Percentiles rank a stretch among this genome's conserved stretches.
Conservation (phyloP, 495 filamentous ascomycete species). For the Aspergillus asperescens region DNA sequence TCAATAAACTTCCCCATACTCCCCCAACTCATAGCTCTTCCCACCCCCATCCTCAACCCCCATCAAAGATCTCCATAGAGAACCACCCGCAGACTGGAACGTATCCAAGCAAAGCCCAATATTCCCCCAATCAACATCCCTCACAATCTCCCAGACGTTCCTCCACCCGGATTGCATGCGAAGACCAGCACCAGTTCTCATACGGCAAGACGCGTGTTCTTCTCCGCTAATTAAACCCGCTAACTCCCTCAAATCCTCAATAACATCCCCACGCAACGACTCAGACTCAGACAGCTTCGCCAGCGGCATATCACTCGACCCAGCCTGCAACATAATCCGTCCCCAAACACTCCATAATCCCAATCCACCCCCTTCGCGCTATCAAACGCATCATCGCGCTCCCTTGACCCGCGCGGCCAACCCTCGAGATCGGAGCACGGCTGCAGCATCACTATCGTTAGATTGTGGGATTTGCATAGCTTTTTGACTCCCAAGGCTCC, state of each 20-base stretch:
- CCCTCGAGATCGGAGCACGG: constrained; percentile 80
- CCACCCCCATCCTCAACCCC: constrained; percentile 52
- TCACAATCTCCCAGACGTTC: constrained; percentile 61
- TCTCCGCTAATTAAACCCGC: constrained; percentile 54
- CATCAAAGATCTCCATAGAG: constrained; percentile 73
- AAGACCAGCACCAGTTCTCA: constrained; percentile 84
- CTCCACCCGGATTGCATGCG: constrained; percentile 64
- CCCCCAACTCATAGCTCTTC: constrained; percentile 35
- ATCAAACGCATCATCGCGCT: constrained; percentile 60
- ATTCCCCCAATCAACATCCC: constrained; percentile 56
- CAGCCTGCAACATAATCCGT: constrained; percentile 67
- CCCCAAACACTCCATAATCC: constrained; percentile 65
- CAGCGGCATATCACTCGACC: background rate
- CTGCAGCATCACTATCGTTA: constrained; percentile 69
- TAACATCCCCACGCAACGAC: constrained; percentile 36
- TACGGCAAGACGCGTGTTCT: constrained; percentile 60
- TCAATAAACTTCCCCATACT: constrained; percentile 46
- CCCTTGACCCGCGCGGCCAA: constrained; percentile 53
- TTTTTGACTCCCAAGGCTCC: constrained; percentile 48
- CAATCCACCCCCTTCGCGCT: constrained; percentile 64
- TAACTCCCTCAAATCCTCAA: constrained; percentile 57
- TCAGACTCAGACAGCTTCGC: constrained; percentile 24
- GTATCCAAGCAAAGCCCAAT: constrained; percentile 77
- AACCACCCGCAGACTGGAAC: constrained; percentile 73
- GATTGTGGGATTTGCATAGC: constrained; percentile 45